These are phyloP conservation scores for Rubia balearica DNA, from an alignment of 305 asterid species.

Conservation along the genomic window DNA sequence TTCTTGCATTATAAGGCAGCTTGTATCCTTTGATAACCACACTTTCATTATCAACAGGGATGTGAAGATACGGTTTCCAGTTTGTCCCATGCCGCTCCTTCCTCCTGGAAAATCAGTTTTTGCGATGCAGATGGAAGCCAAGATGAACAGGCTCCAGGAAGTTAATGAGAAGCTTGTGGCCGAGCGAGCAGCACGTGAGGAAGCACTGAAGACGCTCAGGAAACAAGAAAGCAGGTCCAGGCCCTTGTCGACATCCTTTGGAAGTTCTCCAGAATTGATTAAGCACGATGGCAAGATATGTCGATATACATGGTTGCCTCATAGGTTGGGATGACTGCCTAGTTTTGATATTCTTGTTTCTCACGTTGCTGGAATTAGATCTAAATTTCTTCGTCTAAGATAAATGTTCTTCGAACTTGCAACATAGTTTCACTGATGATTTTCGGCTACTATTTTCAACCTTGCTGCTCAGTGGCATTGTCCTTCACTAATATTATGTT, in stretches of 20 bases:
- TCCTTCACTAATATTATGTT: no score
- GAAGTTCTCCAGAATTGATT: background rate
- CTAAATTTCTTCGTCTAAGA: no score
- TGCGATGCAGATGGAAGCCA: conserved; percentile 6
- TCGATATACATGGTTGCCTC: background rate
- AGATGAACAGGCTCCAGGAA: conserved; percentile 3
- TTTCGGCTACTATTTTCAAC: no score
- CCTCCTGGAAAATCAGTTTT: background rate
- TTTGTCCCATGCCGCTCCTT: background rate
- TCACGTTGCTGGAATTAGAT: background rate
- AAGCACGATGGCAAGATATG: no score
- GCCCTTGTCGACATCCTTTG: conserved; percentile 13
- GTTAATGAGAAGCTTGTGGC: background rate
- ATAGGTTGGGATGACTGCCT: background rate
- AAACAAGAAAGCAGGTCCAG: background rate
- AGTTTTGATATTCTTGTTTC: background rate
- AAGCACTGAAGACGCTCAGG: background rate
- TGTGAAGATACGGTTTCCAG: conserved; percentile 14
- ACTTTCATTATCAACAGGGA: conserved; percentile 12
- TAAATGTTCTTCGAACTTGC: background rate
- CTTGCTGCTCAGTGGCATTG: no score
- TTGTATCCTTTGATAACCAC: background rate
- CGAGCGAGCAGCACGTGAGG: background rate
- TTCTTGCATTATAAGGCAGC: background rate
- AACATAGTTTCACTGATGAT: background rate